Percentiles rank a stretch among this genome's conserved stretches.
Evolutionary conservation across 805 yeast genomes (phyloP).

Genomic region (Hanseniaspora meyeri): DNA sequence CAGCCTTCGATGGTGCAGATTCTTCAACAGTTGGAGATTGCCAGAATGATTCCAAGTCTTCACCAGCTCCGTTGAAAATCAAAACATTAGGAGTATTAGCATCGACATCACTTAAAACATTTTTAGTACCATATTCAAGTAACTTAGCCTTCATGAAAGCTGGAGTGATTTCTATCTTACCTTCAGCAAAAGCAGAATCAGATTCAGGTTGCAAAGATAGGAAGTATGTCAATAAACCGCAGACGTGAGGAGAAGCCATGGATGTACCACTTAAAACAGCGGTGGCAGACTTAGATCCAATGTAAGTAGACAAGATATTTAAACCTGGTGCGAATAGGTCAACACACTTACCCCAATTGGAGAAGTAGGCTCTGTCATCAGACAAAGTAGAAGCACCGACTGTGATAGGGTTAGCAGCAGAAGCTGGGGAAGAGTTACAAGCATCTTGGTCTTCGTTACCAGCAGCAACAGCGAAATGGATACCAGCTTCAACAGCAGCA

Average conservation of each 20-base stretch:
- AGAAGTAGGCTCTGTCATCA: conserved; percentile 87
- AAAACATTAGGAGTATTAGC: conserved; percentile 64
- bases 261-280: conserved; percentile 89
- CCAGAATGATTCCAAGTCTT: conserved; percentile 58
- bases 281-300: conserved; percentile 63
- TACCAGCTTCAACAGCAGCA: conserved; percentile 79
- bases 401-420: conserved; percentile 71
- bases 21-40: conserved; percentile 16
- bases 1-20: background rate
- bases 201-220: conserved; percentile 72
- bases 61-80: conserved; percentile 75
- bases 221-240: conserved; percentile 83
- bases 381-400: conserved; percentile 90
- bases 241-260: conserved; percentile 95
- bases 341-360: conserved; percentile 91
- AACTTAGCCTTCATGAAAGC: conserved; percentile 65
- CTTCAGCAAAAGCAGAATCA: conserved; percentile 47
- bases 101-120: conserved; percentile 49
- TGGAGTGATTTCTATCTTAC: conserved; percentile 45
- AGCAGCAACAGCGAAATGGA: conserved; percentile 91
- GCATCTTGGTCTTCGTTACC: conserved; percentile 93
- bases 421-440: conserved; percentile 83
- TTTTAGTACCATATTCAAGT: conserved; percentile 54
- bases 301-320: conserved; percentile 71
- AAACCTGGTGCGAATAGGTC: conserved; percentile 96